Conservation (phyloP, 2,329 filamentous ascomycete genomes). For the Talaromyces piceae region DNA sequence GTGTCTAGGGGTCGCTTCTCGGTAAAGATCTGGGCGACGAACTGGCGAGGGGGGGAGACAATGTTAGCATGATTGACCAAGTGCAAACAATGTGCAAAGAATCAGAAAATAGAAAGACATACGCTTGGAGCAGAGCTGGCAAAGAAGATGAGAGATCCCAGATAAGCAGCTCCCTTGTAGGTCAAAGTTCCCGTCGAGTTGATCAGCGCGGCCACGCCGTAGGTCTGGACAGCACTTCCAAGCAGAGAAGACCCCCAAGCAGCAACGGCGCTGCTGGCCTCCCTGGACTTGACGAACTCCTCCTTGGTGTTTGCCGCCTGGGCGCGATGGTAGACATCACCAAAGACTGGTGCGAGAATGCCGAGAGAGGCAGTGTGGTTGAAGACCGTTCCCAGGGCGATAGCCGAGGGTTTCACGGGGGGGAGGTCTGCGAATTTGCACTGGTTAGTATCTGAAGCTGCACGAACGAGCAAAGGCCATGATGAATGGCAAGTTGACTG, state of each 20-base stretch:
- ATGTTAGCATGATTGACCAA: no score
- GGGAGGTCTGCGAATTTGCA: slow-evolving; percentile 52
- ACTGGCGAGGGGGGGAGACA: slow-evolving; percentile 45
- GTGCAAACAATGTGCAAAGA: neutral
- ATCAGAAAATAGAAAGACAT: slow-evolving; percentile 34
- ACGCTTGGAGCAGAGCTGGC: slow-evolving; percentile 82
- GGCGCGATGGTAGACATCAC: slow-evolving; percentile 87
- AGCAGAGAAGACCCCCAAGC: slow-evolving; percentile 86
- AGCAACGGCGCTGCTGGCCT: slow-evolving; percentile 77
- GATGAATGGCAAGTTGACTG: neutral
- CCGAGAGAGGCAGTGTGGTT: slow-evolving; percentile 87
- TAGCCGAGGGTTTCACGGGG: slow-evolving; percentile 94
- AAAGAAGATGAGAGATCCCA: slow-evolving; percentile 84
- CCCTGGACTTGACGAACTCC: slow-evolving; percentile 90
- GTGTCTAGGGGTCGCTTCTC: slow-evolving; percentile 92
- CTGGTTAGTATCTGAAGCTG: slow-evolving; percentile 2
- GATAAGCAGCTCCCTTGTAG: slow-evolving; percentile 95
- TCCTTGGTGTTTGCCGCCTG: slow-evolving; percentile 90
- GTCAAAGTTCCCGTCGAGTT: slow-evolving; percentile 91
- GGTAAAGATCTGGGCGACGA: slow-evolving; percentile 76
- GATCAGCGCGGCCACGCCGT: slow-evolving; percentile 81
- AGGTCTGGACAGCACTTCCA: slow-evolving; percentile 81
- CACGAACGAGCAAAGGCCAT: no score
- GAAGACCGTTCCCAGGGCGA: slow-evolving; percentile 92
- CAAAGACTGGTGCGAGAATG: slow-evolving; percentile 81